These are phyloP conservation scores for Termitomyces sp. DNA, from an alignment of 768 basidiomycete genomes.

Conservation along the genomic window DNA sequence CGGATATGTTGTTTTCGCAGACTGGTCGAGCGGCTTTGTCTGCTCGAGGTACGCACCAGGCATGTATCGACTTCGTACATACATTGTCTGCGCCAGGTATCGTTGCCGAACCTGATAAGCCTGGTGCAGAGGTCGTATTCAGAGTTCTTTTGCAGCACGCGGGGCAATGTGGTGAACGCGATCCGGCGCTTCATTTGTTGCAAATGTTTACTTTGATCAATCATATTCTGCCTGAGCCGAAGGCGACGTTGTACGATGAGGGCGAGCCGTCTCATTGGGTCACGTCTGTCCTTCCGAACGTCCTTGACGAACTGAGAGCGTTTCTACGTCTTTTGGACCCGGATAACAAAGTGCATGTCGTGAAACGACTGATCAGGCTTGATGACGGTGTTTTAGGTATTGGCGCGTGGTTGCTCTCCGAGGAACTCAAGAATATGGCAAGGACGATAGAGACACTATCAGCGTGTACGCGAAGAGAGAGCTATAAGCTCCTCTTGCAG, in stretches of 20 bases:
- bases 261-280: constrained; percentile 43
- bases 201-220: constrained; percentile 57
- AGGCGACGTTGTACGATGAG: constrained; percentile 17
- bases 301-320: constrained; percentile 45
- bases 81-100: constrained; percentile 31
- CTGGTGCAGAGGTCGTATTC: constrained; percentile 48
- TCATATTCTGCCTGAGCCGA: constrained; percentile 42
- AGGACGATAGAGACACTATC: constrained; percentile 31
- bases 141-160: constrained; percentile 51
- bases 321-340: constrained; percentile 58
- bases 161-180: constrained; percentile 30
- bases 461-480: constrained; percentile 21
- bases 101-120: constrained; percentile 28
- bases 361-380: constrained; percentile 49
- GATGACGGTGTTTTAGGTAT: constrained; percentile 54
- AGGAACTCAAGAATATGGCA: constrained; percentile 53
- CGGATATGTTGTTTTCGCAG: constrained; percentile 35
- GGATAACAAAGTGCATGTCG: constrained; percentile 46
- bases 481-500: constrained; percentile 34
- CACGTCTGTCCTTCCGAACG: constrained; percentile 47
- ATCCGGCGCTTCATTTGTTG: constrained; percentile 52
- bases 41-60: constrained; percentile 39
- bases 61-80: constrained; percentile 47
- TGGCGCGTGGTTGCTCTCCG: constrained; percentile 66
- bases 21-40: constrained; percentile 33